phyloP scores from a whole-genome alignment of 2,329 filamentous ascomycete genomes.

The Cryphonectria nitschkei region DNA sequence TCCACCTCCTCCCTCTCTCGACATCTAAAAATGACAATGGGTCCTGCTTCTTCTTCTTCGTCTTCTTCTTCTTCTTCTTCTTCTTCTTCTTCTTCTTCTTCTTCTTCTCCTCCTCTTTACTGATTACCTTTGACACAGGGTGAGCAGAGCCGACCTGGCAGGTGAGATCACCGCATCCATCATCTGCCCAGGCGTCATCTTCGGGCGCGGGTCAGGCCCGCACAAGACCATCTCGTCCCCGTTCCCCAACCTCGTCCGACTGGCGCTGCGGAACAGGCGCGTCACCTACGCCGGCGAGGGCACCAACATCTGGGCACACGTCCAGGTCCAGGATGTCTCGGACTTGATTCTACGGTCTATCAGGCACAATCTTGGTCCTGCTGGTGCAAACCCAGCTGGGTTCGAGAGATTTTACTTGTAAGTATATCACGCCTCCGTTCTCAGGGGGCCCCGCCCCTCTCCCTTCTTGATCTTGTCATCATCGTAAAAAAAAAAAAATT shows the following conservation, averaged over 20 bases:
- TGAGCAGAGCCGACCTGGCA: conserved; percentile 10
- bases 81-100: background rate
- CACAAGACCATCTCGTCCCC: conserved; percentile 17
- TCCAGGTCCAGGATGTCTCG: conserved; percentile 12
- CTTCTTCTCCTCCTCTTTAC: background rate
- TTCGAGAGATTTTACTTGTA: conserved; percentile 18
- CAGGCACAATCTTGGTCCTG: background rate
- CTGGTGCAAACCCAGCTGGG: conserved; percentile 6
- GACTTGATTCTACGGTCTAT: conserved; percentile 8
- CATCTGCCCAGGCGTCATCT: conserved; percentile 18
- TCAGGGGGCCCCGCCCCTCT: background rate
- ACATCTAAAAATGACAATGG: too few relatives aligned
- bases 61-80: background rate
- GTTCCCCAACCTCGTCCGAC: conserved; percentile 12
- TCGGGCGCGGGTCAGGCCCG: conserved; percentile 12
- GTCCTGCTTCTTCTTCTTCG: background rate
- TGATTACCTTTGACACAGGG: background rate
- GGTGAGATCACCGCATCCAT: conserved; percentile 16
- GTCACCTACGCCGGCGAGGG: conserved; percentile 13
- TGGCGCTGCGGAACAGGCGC: conserved; percentile 13
- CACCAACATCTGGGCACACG: conserved; percentile 18
- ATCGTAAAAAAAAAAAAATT: too few relatives aligned
- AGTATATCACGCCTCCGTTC: background rate
- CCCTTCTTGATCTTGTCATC: background rate
- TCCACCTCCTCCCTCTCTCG: too few relatives aligned